Evolutionary conservation across 2,329 filamentous ascomycete species (phyloP).

Genomic region (Hypoxylon sp.): DNA sequence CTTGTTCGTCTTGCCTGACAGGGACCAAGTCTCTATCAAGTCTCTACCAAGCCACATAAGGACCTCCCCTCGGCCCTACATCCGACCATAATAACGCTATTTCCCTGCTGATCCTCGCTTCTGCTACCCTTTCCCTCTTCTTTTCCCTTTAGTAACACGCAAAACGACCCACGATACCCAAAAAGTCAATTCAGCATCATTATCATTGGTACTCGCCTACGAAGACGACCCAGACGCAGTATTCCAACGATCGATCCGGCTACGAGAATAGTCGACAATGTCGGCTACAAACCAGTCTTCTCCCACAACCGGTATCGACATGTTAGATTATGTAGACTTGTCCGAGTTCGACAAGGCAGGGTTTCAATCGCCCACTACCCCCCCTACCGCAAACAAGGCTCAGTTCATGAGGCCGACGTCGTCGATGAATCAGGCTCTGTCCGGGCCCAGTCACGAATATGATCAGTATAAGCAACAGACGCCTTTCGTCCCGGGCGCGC

Average conservation of each 20-base stretch:
- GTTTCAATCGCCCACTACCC: slow-evolving; percentile 71
- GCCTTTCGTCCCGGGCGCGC: slow-evolving; percentile 85
- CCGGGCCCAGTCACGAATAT: slow-evolving; percentile 93
- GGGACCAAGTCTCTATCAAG: too few species aligned
- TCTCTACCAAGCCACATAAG: slow-evolving; percentile 40
- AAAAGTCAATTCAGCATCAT: not conserved
- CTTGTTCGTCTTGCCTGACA: slow-evolving; percentile 38
- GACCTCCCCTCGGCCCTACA: slow-evolving; percentile 6
- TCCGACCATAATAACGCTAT: slow-evolving; percentile 38
- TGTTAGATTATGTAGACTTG: slow-evolving; percentile 70
- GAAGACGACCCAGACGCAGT: not conserved
- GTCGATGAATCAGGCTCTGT: slow-evolving; percentile 69
- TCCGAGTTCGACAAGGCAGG: slow-evolving; percentile 71
- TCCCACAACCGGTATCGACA: slow-evolving; percentile 55
- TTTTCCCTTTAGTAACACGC: slow-evolving; percentile 13
- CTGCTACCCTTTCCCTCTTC: slow-evolving; percentile 28
- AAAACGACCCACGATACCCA: slow-evolving; percentile 6
- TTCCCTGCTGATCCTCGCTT: slow-evolving; percentile 35
- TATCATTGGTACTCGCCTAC: too few species aligned
- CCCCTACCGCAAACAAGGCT: slow-evolving; percentile 66
- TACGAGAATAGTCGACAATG: slow-evolving; percentile 25
- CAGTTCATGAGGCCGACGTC: slow-evolving; percentile 65
- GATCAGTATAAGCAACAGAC: slow-evolving; percentile 96
- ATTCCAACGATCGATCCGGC: slow-evolving; percentile 8
- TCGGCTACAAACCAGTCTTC: slow-evolving; percentile 43